Evolutionary conservation across 2,329 filamentous ascomycete species (phyloP).

Genomic region (Gaeumannomyces tritici): DNA sequence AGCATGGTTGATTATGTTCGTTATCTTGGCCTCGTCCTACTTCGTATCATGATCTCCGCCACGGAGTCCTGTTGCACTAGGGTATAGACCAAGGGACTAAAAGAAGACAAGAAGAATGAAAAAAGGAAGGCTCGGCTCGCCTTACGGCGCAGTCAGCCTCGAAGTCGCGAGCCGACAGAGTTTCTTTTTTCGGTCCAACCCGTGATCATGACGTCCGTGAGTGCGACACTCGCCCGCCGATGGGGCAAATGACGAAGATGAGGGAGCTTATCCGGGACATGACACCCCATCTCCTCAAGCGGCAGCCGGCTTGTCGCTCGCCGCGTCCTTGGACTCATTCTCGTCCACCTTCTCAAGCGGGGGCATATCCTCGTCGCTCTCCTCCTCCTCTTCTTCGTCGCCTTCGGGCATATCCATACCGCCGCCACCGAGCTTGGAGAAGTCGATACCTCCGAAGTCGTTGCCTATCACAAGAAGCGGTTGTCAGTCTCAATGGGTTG

Average conservation of each 20-base stretch:
- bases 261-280: not conserved
- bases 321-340: constrained; percentile 22
- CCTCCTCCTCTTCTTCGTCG: constrained; percentile 40
- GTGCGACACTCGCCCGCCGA: not conserved
- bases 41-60: not conserved
- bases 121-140: not conserved
- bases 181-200: not conserved
- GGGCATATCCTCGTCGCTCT: constrained; percentile 74
- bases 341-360: constrained; percentile 56
- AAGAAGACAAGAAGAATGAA: not conserved
- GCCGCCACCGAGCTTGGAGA: constrained; percentile 75
- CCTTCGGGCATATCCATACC: constrained; percentile 34
- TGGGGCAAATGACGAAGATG: not conserved
- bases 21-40: not conserved
- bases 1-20: not conserved
- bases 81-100: not conserved
- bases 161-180: not conserved
- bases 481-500: constrained; percentile 11
- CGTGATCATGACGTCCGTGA: not conserved
- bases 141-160: not conserved
- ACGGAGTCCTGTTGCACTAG: not conserved
- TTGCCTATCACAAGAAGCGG: constrained; percentile 29
- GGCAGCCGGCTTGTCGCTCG: constrained; percentile 21
- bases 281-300: not conserved
- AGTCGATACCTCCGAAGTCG: constrained; percentile 83